Base-by-base conservation (phyloP, 2,329 filamentous ascomycete species). In the Aspergillus fumigatiaffinis region DNA sequence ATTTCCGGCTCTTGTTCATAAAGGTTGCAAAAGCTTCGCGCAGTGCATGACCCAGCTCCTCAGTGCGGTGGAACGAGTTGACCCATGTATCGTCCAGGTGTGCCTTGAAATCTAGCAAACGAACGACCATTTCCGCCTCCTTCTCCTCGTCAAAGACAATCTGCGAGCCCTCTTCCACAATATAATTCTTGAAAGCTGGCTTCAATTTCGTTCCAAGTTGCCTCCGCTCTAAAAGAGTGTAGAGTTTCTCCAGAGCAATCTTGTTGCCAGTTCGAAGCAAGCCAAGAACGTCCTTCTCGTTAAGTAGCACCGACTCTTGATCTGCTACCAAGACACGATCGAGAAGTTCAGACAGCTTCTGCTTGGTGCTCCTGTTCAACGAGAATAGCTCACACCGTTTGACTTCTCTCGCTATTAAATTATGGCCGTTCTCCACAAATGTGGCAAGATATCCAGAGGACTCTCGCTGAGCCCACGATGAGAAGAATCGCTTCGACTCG, bases 1-100 rank as follows among this genome's bases (percentile, higher is more conserved):
- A 86, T 68, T 87, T 89, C 69, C 88, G 88, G 3, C 82, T 84
- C 72, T 94, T 90, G 73, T 99, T 99, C 81, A 99, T 96, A 66
- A 97, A 97, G 0, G 80, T 83, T 53, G 90, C 87, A 69, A 99
- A 97, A 0, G 91, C 84, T 67, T 97, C 91, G 55, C 94, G 85
- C 63, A 99, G 81, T 10, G 83, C 85, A 71, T 92, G 89, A 0
- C 87, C 83, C 51, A 97, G 86, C 23, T 85, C 82, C n/a, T 91
- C 85, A 63, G 96, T 85, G 53, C 85, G 86, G 50, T 83, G 80
- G 68, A 99, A 97, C 0, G 91, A 87, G 51, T 88, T 84, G 44
- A 86, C 84, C 70, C 91, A 88, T 64, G 93, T 86, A 44, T 86
- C 76, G 68, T 97, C 92, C 8, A 97, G 79, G 32, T 87, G 84